A percentile compares a stretch with the other conserved stretches of the same genome.
Evolutionary conservation across 352 stramenopile genomes (phyloP).

Genomic region (Phytophthora fragariaefolia): DNA sequence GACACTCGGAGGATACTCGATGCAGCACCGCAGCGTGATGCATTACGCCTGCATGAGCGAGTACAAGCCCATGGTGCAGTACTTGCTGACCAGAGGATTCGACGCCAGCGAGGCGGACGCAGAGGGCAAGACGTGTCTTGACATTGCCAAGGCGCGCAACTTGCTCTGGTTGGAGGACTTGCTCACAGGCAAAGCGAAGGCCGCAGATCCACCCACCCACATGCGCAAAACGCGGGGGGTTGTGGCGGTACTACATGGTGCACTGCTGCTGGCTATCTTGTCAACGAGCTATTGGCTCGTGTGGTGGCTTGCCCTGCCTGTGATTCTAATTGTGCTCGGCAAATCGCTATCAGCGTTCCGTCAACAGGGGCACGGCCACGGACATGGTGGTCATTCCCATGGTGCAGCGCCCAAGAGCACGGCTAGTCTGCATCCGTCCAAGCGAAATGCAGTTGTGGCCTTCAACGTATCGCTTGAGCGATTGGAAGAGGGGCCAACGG

Average conservation of each 20-base stretch:
- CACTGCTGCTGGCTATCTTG: slow-evolving; percentile 57
- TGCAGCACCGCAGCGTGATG: slow-evolving; percentile 47
- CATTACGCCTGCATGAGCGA: slow-evolving; percentile 71
- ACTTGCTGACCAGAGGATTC: slow-evolving; percentile 63
- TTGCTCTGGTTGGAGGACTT: slow-evolving; percentile 59
- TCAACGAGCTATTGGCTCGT: slow-evolving; percentile 69
- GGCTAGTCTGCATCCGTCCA: slow-evolving; percentile 48
- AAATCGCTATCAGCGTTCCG: slow-evolving; percentile 59
- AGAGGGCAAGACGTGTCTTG: slow-evolving; percentile 51
- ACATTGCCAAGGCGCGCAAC: slow-evolving; percentile 46
- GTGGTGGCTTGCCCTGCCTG: slow-evolving; percentile 70
- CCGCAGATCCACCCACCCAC: slow-evolving; percentile 53
- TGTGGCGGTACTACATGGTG: slow-evolving; percentile 58
- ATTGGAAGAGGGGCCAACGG: slow-evolving; percentile 23
- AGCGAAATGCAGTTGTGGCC: slow-evolving; percentile 45
- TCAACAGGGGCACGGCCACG: slow-evolving; percentile 43
- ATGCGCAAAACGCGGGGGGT: slow-evolving; percentile 60
- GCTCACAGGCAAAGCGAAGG: slow-evolving; percentile 44
- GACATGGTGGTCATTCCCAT: slow-evolving; percentile 45
- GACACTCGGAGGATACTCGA: slow-evolving; percentile 43
- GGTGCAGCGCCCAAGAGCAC: slow-evolving; percentile 42
- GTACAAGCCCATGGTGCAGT: slow-evolving; percentile 76
- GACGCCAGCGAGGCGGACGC: slow-evolving; percentile 55
- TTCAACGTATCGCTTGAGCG: slow-evolving; percentile 42
- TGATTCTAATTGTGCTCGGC: slow-evolving; percentile 61